Conservation (phyloP, 257 asterid species). For the Solanum sparsipilum region DNA sequence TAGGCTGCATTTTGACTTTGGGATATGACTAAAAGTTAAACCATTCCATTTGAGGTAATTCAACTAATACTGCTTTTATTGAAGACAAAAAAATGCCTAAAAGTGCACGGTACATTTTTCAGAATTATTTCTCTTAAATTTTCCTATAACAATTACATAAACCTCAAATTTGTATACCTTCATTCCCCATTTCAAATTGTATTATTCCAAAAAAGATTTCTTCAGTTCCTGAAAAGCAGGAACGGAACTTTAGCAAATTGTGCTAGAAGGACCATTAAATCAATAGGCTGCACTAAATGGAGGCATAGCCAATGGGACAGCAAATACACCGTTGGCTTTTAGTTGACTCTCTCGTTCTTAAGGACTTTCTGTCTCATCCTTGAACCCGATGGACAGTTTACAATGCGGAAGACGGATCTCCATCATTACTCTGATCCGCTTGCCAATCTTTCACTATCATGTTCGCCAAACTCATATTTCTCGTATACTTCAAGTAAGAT, state of each 20-base stretch:
- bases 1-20: not conserved
- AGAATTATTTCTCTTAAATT: not conserved
- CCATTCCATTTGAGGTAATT: not conserved
- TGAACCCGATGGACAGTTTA: not conserved
- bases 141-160: not conserved
- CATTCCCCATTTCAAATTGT: not conserved
- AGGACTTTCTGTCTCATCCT: not conserved
- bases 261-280: not conserved
- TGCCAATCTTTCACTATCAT: constrained; percentile 5
- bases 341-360: not conserved
- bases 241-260: not conserved
- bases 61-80: not conserved
- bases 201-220: not conserved
- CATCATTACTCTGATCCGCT: constrained; percentile 10
- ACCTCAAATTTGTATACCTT: not conserved
- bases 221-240: not conserved
- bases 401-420: not conserved
- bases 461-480: constrained; percentile 36
- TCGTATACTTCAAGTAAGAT: constrained; percentile 53
- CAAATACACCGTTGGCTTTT: not conserved
- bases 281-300: not conserved
- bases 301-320: not conserved
- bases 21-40: not conserved
- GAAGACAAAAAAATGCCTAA: not conserved
- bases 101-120: not conserved